Percentiles rank a stretch among this genome's conserved stretches.
These are phyloP conservation scores for Combretum micranthum DNA, from an alignment of 345 rosid species.

Conservation along the genomic window DNA sequence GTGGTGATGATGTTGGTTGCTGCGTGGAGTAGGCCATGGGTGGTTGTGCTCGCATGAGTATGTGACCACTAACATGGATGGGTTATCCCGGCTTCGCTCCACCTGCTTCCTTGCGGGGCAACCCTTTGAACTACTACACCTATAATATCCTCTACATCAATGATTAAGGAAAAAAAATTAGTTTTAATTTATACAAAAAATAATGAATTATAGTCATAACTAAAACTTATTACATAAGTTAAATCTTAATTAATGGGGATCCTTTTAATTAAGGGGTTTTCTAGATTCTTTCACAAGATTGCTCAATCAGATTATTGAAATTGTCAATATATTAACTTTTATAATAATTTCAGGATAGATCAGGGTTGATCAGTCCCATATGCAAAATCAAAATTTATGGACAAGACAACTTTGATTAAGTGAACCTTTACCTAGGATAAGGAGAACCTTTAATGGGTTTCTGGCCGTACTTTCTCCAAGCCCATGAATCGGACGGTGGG, in stretches of 20 bases:
- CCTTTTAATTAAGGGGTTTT: too few relatives aligned
- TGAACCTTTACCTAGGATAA: slow-evolving; percentile 57
- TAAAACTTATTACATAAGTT: background rate
- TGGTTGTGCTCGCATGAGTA: slow-evolving; percentile 73
- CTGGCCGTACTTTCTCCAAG: slow-evolving; percentile 98
- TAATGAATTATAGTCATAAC: background rate
- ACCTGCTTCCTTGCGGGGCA: slow-evolving; percentile 83
- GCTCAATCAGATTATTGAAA: too few relatives aligned
- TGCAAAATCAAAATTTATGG: too few relatives aligned
- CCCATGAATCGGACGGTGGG: slow-evolving; percentile 98
- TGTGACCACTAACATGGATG: slow-evolving; percentile 46
- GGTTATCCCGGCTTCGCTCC: slow-evolving; percentile 67
- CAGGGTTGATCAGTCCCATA: too few relatives aligned
- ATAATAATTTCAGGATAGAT: too few relatives aligned
- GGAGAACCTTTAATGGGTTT: slow-evolving; percentile 99
- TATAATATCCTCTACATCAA: slow-evolving; percentile 59
- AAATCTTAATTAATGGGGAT: too few relatives aligned
- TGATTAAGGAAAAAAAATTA: background rate
- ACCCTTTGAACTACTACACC: slow-evolving; percentile 76
- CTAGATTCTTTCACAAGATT: too few relatives aligned
- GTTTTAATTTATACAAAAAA: background rate
- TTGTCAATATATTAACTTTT: too few relatives aligned
- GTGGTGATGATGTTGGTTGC: slow-evolving; percentile 34
- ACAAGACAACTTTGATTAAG: background rate
- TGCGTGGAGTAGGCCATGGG: slow-evolving; percentile 41